Evolutionary conservation across 805 yeast genomes (phyloP).

Genomic region (Saturnispora zaruensis): DNA sequence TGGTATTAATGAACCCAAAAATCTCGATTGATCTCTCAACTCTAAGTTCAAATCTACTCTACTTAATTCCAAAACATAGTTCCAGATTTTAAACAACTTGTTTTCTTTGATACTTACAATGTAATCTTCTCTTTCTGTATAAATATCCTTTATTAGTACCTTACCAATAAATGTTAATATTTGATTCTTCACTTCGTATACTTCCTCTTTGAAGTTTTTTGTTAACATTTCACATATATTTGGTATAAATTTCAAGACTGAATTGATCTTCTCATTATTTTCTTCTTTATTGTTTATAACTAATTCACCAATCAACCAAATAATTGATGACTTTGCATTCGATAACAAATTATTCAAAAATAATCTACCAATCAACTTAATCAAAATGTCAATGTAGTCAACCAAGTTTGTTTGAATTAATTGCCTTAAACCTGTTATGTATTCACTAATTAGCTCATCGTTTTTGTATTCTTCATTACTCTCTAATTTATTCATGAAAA

Average conservation of each 20-base stretch:
- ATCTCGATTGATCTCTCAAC: conserved; percentile 77
- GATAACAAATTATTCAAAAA: conserved; percentile 14
- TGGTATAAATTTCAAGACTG: conserved; percentile 38
- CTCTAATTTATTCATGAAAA: conserved; percentile 38
- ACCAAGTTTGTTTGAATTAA: conserved; percentile 57
- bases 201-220: conserved; percentile 44
- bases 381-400: conserved; percentile 45
- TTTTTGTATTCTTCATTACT: conserved; percentile 7
- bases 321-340: conserved; percentile 66
- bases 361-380: conserved; percentile 34
- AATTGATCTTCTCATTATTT: not conserved
- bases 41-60: conserved; percentile 70
- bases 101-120: conserved; percentile 31
- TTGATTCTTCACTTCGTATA: conserved; percentile 53
- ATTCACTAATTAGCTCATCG: conserved; percentile 44
- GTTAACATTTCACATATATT: conserved; percentile 62
- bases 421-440: conserved; percentile 63
- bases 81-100: conserved; percentile 43
- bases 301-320: conserved; percentile 90
- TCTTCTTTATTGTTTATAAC: conserved; percentile 23
- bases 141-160: conserved; percentile 48
- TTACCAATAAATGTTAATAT: conserved; percentile 69
- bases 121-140: conserved; percentile 21
- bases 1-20: conserved; percentile 53
- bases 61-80: conserved; percentile 51